A percentile compares a stretch with the other conserved stretches of the same genome.
Conservation (phyloP, 75 land plant genomes). For the Isoetes taiwanensis region DNA sequence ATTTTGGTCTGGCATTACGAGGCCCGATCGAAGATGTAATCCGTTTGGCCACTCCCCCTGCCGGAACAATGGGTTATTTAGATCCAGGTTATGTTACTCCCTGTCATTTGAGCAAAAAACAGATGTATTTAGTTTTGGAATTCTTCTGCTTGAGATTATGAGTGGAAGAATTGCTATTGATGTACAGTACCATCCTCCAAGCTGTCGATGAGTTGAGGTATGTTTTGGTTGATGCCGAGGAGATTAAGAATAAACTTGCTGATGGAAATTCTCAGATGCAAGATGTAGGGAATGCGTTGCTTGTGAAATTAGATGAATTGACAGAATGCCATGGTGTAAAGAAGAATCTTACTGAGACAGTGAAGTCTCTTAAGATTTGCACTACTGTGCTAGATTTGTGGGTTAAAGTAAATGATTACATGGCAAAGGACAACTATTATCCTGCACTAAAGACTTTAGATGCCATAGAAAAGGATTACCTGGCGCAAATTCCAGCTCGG, state of each 20-base stretch:
- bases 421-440: constrained; percentile 52
- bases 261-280: constrained; percentile 57
- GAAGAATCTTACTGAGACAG: constrained; percentile 61
- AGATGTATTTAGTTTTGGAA: constrained; percentile 42
- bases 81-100: constrained; percentile 3
- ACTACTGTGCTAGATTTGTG: constrained; percentile 51
- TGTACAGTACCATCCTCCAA: constrained; percentile 29
- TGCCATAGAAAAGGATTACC: constrained; percentile 58
- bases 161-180: constrained; percentile 17
- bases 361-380: constrained; percentile 49
- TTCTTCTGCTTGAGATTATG: constrained; percentile 28
- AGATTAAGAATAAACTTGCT: constrained; percentile 51
- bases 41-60: not conserved
- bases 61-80: not conserved
- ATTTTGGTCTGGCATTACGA: not conserved
- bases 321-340: constrained; percentile 57
- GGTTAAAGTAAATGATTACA: constrained; percentile 44
- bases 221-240: constrained; percentile 80
- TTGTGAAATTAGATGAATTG: constrained; percentile 57
- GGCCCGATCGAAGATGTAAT: too few relatives aligned
- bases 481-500: constrained; percentile 46
- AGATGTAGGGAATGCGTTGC: constrained; percentile 50
- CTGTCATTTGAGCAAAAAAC: not conserved
- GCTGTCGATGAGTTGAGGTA: constrained; percentile 92
- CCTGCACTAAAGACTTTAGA: constrained; percentile 74